Evolutionary conservation across 257 asterid genomes (phyloP).

Genomic region (Ophiorrhiza pumila): DNA sequence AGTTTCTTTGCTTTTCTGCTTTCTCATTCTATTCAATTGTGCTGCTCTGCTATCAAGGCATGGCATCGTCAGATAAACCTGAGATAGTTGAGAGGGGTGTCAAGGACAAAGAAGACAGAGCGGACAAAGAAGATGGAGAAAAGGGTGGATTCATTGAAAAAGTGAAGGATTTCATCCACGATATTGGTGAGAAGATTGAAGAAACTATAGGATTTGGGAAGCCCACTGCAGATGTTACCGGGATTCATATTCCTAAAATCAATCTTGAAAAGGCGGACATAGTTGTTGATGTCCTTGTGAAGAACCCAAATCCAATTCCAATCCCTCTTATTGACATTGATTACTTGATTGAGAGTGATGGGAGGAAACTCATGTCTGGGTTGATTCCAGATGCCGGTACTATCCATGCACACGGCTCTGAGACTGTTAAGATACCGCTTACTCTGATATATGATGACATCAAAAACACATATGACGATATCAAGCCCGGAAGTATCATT

Average conservation of each 20-base stretch:
- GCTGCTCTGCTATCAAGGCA: constrained; percentile 33
- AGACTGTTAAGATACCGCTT: constrained; percentile 75
- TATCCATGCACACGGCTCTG: constrained; percentile 78
- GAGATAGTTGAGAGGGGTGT: constrained; percentile 49
- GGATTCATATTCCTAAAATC: constrained; percentile 66
- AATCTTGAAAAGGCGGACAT: constrained; percentile 76
- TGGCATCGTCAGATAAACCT: constrained; percentile 59
- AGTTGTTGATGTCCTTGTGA: constrained; percentile 67
- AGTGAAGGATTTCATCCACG: constrained; percentile 81
- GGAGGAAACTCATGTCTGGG: constrained; percentile 80
- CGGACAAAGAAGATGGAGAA: constrained; percentile 58
- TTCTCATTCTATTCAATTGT: background rate
- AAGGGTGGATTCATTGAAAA: constrained; percentile 69
- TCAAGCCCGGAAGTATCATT: constrained; percentile 74
- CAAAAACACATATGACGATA: constrained; percentile 65
- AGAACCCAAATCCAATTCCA: constrained; percentile 84
- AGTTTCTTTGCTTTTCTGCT: background rate
- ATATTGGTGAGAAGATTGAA: constrained; percentile 92
- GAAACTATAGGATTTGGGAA: constrained; percentile 85
- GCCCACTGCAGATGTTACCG: constrained; percentile 91
- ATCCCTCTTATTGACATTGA: constrained; percentile 90
- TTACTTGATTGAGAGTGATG: constrained; percentile 82
- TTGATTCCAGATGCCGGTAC: constrained; percentile 96
- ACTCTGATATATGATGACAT: constrained; percentile 68
- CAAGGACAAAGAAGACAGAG: constrained; percentile 44